Conservation (phyloP, 108 stramenopile species). For the Chaetoceros muelleri region DNA sequence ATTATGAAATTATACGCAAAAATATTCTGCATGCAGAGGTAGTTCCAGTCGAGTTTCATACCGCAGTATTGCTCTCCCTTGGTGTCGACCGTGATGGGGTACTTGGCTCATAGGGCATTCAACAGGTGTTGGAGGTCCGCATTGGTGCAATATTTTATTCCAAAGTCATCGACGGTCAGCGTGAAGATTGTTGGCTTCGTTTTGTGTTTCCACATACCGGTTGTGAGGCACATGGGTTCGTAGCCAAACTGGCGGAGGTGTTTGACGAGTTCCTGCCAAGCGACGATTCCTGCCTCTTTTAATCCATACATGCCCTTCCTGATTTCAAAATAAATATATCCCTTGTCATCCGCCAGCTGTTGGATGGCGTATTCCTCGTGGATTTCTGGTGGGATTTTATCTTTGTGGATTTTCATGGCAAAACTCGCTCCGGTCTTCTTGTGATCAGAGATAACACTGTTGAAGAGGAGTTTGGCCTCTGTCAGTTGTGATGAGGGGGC, state of each 20-base stretch:
- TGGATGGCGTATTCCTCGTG: slow-evolving; percentile 21
- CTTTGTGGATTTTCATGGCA: too few species aligned
- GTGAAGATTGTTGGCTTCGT: slow-evolving; percentile 6
- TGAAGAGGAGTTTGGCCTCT: neutral
- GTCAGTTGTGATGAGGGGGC: slow-evolving; percentile 3
- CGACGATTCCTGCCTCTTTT: slow-evolving; percentile 29
- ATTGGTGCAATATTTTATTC: slow-evolving; percentile 7
- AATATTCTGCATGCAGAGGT: too few species aligned
- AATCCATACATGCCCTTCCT: slow-evolving; percentile 33
- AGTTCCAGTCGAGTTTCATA: slow-evolving; percentile 32
- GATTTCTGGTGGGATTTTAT: slow-evolving; percentile 17
- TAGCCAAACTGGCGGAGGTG: slow-evolving; percentile 13
- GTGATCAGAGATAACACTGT: slow-evolving; percentile 11
- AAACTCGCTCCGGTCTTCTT: slow-evolving; percentile 18
- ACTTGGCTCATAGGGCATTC: neutral
- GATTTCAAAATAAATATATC: slow-evolving; percentile 17
- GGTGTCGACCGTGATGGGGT: too few species aligned
- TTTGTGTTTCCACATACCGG: slow-evolving; percentile 10
- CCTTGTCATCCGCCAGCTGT: slow-evolving; percentile 4
- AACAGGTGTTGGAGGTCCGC: neutral
- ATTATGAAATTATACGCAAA: too few species aligned
- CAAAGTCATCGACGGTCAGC: slow-evolving; percentile 13
- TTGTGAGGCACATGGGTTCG: neutral
- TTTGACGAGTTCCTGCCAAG: slow-evolving; percentile 22
- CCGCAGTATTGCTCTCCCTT: slow-evolving; percentile 22